Base-by-base conservation (phyloP, 176 grass and related monocot species). In the Triticum dicoccoides region DNA sequence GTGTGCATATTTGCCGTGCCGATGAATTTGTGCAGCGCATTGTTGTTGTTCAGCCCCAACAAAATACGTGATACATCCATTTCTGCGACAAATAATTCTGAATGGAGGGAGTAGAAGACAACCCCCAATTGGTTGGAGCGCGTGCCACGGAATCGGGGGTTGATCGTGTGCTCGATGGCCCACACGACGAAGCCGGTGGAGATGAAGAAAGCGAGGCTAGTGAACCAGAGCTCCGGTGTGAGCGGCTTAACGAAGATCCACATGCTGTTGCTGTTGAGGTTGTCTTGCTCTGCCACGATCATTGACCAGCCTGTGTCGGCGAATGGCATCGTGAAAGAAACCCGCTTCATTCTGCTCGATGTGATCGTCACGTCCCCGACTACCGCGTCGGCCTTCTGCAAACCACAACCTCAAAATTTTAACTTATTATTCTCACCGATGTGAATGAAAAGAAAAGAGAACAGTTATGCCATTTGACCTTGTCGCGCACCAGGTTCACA, bases 201-300 rank as follows among this genome's bases (percentile, higher is more conserved):
- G 75, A 81, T 51, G 79, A 98, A 98, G 85, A 98, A 98, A 33
- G 77, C 85, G 37, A 91, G 11, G 91, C 87, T 91, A 10, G 77
- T 78, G 35, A 95, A 72, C 95, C 95, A 98, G 66, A 98, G 93
- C 13, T 68, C 49, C 11, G 41, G 30, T 3, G 91, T 91, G 39
- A 95, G 85, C 27, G 95, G 95, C 35, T 82, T 42, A 77, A 98
- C 73, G 89, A 98, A 98, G 80, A 98, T 98, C 95, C 95, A 98
- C 80, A 90, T 89, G 80, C 78, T 89, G 9, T 76, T 69, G 72
- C 8, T 41, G 39, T 41, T 41, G 39, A 64, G 87, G 15, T 77
- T 79, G 65, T 90, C 83, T 71, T 69, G 29, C 70, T 92, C 82
- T 6, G 89, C 71, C 49, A 91, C 93, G 39, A 98, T 38, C 91